A percentile compares a stretch with the other conserved stretches of the same genome.
Evolutionary conservation across 1,284 basidiomycete species (phyloP).

Genomic region (Pyrrhoderma lamaoense): DNA sequence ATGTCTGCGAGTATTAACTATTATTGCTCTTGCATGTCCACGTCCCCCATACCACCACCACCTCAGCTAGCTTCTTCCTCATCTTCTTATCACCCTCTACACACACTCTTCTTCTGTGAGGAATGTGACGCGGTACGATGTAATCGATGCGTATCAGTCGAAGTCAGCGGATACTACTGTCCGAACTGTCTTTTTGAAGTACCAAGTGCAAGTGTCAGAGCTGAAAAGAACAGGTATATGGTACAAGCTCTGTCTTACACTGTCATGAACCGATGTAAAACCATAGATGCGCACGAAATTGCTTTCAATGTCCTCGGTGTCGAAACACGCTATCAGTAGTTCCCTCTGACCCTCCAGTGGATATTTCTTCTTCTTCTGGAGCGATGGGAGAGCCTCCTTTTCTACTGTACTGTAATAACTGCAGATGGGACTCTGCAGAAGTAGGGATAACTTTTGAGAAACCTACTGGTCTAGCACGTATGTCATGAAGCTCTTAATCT

Average conservation of each 20-base stretch:
- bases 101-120: conserved; percentile 93
- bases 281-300: conserved; percentile 89
- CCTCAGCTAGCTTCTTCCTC: conserved; percentile 68
- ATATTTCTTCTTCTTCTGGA: conserved; percentile 42
- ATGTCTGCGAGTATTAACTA: conserved; percentile 53
- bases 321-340: conserved; percentile 83
- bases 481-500: conserved; percentile 32
- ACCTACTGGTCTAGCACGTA: conserved; percentile 79
- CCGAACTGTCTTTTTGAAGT: conserved; percentile 99
- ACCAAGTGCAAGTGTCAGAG: conserved; percentile 90
- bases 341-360: conserved; percentile 76
- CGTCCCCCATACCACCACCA: conserved; percentile 58
- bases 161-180: conserved; percentile 96
- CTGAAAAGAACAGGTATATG: conserved; percentile 83
- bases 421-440: conserved; percentile 91
- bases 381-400: conserved; percentile 79
- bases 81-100: conserved; percentile 74
- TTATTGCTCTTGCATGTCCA: conserved; percentile 64
- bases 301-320: conserved; percentile 94
- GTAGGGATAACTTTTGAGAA: conserved; percentile 93
- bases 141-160: conserved; percentile 83
- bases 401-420: conserved; percentile 86
- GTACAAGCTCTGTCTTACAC: background rate
- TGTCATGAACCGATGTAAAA: background rate
- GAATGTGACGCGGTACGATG: conserved; percentile 96